These are phyloP conservation scores for Umbilicus rupestris DNA, from an alignment of 164 flowering plant genomes.

Conservation along the genomic window DNA sequence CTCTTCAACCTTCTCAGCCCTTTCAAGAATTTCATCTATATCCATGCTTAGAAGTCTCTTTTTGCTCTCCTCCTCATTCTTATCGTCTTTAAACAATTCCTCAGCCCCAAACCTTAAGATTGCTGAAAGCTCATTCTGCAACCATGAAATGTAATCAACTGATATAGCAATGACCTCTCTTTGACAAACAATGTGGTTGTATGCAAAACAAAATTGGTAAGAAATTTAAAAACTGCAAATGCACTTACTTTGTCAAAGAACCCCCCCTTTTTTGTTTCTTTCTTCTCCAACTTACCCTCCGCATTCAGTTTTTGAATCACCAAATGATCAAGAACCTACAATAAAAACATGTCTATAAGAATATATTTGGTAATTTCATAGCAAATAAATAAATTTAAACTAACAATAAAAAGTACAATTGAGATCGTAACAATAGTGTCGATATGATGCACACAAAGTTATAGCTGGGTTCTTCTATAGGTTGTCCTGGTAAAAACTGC, in stretches of 20 bases:
- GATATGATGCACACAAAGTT: too few species aligned
- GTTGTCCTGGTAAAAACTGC: neutral
- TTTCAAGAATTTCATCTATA: conserved; percentile 97
- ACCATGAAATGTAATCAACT: conserved; percentile 8
- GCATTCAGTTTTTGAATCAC: conserved; percentile 98
- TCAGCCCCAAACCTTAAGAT: conserved; percentile 97
- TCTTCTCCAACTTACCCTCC: conserved; percentile 93
- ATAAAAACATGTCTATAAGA: conserved; percentile 6
- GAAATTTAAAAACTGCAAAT: neutral
- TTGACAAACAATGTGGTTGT: too few species aligned
- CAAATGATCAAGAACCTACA: conserved; percentile 95
- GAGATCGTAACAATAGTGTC: too few species aligned
- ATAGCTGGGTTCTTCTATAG: too few species aligned
- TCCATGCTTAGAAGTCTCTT: conserved; percentile 80
- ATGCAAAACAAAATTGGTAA: too few species aligned
- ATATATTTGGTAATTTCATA: neutral
- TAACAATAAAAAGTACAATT: too few species aligned
- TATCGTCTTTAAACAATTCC: conserved; percentile 94
- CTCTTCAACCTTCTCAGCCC: conserved; percentile 97
- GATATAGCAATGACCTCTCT: too few species aligned
- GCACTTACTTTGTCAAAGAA: conserved; percentile 85
- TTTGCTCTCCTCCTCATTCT: conserved; percentile 91
- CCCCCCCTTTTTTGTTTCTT: conserved; percentile 87
- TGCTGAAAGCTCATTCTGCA: conserved; percentile 96
- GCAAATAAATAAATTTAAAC: neutral